phyloP scores from a whole-genome alignment of 192 early-diverging fungal species.

The Allomyces javanicus region DNA sequence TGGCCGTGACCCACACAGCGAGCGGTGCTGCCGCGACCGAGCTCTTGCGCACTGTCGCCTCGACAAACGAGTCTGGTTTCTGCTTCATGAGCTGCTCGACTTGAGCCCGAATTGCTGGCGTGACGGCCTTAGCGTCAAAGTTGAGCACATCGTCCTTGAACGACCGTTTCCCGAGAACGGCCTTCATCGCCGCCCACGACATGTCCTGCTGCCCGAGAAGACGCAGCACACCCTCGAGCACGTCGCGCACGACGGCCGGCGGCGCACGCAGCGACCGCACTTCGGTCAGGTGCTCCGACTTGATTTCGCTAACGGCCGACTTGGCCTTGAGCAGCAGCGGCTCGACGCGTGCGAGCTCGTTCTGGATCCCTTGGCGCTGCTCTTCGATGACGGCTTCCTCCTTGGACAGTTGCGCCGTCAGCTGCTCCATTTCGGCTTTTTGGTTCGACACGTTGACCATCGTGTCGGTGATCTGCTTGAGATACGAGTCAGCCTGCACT shows the following conservation, averaged over 20 bases:
- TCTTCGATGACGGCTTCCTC: slow-evolving; percentile 26
- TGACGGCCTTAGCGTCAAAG: slow-evolving; percentile 33
- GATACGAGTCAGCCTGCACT: slow-evolving; percentile 25
- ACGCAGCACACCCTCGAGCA: slow-evolving; percentile 35
- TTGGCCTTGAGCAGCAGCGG: slow-evolving; percentile 27
- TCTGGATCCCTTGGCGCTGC: slow-evolving; percentile 29
- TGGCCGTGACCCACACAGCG: slow-evolving; percentile 42
- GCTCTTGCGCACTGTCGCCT: slow-evolving; percentile 23
- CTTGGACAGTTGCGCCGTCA: slow-evolving; percentile 20
- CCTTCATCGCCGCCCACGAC: slow-evolving; percentile 51
- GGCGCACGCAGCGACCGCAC: slow-evolving; percentile 40
- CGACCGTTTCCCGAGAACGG: slow-evolving; percentile 37
- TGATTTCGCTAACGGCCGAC: slow-evolving; percentile 37
- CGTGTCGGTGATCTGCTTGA: slow-evolving; percentile 43
- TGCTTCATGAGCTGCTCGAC: slow-evolving; percentile 25
- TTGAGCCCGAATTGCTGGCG: slow-evolving; percentile 19
- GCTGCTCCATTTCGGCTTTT: slow-evolving; percentile 38
- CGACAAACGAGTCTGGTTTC: slow-evolving; percentile 39
- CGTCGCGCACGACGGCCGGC: slow-evolving; percentile 38
- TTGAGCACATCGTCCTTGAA: slow-evolving; percentile 40
- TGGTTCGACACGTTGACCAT: slow-evolving; percentile 35
- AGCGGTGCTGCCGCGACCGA: slow-evolving; percentile 39
- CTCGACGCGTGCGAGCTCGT: slow-evolving; percentile 34
- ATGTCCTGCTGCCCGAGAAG: slow-evolving; percentile 41
- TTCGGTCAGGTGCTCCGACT: slow-evolving; percentile 29